phyloP scores from a whole-genome alignment of 768 basidiomycete species.

The Russula lepida region DNA sequence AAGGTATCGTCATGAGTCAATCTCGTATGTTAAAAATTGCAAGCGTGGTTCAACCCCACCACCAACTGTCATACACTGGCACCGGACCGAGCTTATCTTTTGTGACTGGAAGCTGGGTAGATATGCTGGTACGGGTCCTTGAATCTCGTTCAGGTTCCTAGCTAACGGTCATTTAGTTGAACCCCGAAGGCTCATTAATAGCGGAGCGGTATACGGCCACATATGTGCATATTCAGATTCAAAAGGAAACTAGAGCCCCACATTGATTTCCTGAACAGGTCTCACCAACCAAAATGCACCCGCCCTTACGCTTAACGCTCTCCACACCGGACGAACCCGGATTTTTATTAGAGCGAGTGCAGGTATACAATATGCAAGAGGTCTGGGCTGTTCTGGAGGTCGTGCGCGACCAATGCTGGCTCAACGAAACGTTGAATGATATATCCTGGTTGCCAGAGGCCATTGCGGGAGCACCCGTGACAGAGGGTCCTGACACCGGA shows the following conservation, averaged over 20 bases:
- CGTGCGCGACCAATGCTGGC: slow-evolving; percentile 77
- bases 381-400: slow-evolving; percentile 75
- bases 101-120: slow-evolving; percentile 54
- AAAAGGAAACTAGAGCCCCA: neutral
- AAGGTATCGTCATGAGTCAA: slow-evolving; percentile 67
- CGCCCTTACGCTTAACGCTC: slow-evolving; percentile 59
- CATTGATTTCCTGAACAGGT: slow-evolving; percentile 32
- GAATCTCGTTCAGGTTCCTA: neutral
- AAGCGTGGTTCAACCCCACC: slow-evolving; percentile 47
- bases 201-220: slow-evolving; percentile 59
- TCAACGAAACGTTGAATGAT: slow-evolving; percentile 59
- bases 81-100: slow-evolving; percentile 39
- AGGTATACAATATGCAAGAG: slow-evolving; percentile 63
- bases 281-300: slow-evolving; percentile 59
- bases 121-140: slow-evolving; percentile 40
- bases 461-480: slow-evolving; percentile 24
- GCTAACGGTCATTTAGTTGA: slow-evolving; percentile 37
- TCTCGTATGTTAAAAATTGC: slow-evolving; percentile 68
- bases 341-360: slow-evolving; percentile 60
- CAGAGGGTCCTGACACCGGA: slow-evolving; percentile 27
- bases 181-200: slow-evolving; percentile 37
- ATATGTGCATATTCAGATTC: slow-evolving; percentile 42
- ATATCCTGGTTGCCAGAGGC: slow-evolving; percentile 58
- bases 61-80: slow-evolving; percentile 38
- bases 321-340: slow-evolving; percentile 68